Evolutionary conservation across 2,329 filamentous ascomycete species (phyloP).

Genomic region (Xylaria hypoxylon): DNA sequence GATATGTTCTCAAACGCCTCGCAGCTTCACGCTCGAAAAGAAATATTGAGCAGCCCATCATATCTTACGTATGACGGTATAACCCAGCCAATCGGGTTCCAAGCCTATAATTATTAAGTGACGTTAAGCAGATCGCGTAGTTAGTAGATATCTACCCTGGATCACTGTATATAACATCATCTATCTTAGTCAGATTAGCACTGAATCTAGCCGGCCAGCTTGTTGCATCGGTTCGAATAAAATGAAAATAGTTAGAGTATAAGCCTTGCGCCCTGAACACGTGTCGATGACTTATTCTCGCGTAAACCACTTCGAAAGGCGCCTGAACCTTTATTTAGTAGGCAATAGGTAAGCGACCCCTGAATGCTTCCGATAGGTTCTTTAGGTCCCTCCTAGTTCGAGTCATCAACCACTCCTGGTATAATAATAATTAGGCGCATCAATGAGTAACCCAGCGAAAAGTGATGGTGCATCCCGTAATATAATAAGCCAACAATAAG

Average conservation of each 20-base stretch:
- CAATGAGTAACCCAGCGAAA: background rate
- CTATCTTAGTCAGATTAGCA: slow-evolving; percentile 23
- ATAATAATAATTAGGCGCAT: background rate
- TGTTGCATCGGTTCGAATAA: background rate
- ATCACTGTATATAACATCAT: slow-evolving; percentile 4
- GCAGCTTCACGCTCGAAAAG: background rate
- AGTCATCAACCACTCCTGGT: background rate
- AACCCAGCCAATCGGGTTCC: background rate
- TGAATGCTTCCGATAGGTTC: background rate
- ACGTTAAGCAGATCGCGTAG: background rate
- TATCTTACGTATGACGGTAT: slow-evolving; percentile 28
- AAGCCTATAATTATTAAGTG: slow-evolving; percentile 1
- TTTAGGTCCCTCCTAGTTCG: background rate
- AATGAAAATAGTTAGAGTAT: background rate
- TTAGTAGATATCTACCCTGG: background rate
- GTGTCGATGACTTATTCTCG: too few relatives aligned
- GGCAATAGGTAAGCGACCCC: background rate
- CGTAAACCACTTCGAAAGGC: background rate
- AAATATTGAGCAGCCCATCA: background rate
- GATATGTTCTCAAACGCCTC: background rate
- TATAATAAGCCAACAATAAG: background rate
- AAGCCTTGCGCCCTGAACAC: background rate
- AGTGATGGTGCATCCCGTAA: background rate
- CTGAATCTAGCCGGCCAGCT: background rate
- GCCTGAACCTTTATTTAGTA: background rate